Conservation (phyloP, 208 protist genomes). For the Tritrichomonas musculus region DNA sequence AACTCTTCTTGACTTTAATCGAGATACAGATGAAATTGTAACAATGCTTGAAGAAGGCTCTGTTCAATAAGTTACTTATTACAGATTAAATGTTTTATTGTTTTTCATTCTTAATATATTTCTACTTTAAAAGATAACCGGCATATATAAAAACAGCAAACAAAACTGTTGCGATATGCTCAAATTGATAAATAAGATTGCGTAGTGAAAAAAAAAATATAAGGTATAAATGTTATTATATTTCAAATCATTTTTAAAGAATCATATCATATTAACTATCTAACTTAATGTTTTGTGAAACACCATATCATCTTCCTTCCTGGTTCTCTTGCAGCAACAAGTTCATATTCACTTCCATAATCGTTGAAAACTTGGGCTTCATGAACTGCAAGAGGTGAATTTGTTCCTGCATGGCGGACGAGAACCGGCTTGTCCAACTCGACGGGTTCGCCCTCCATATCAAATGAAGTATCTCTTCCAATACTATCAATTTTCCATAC, state of each 20-base stretch:
- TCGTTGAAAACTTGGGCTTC: background rate
- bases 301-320: background rate
- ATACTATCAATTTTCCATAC: background rate
- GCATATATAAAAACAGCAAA: too few species aligned
- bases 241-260: too few species aligned
- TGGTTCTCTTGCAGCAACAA: background rate
- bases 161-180: too few species aligned
- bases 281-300: background rate
- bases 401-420: background rate
- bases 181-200: too few species aligned
- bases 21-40: conserved; percentile 11
- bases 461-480: background rate
- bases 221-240: too few species aligned
- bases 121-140: too few species aligned
- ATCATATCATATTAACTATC: too few species aligned
- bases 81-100: too few species aligned
- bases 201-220: too few species aligned
- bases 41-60: background rate
- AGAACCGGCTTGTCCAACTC: background rate
- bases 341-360: conserved; percentile 15
- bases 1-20: background rate
- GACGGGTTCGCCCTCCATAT: conserved; percentile 27
- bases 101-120: too few species aligned
- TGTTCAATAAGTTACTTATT: too few species aligned
- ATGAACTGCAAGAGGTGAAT: background rate